Evolutionary conservation across 805 yeast genomes (phyloP).

Genomic region (Candida montana): DNA sequence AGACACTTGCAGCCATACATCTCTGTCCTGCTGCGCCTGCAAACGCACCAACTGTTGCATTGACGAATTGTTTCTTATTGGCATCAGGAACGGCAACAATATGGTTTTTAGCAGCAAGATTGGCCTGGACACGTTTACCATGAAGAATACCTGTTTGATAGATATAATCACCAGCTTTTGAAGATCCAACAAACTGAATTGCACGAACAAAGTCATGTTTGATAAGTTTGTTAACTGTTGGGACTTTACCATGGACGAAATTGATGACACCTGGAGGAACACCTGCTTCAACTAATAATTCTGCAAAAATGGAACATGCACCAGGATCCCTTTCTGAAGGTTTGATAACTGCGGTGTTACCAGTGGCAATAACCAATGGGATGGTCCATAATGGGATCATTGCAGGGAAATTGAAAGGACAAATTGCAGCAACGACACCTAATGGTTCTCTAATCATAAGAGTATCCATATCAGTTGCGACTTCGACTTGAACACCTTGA

Average conservation of each 20-base stretch:
- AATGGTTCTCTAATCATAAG: slow-evolving; percentile 65
- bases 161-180: slow-evolving; percentile 69
- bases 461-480: slow-evolving; percentile 71
- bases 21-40: slow-evolving; percentile 85
- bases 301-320: slow-evolving; percentile 67
- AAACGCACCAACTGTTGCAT: slow-evolving; percentile 67
- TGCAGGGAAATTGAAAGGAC: slow-evolving; percentile 81
- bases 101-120: slow-evolving; percentile 74
- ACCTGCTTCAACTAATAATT: slow-evolving; percentile 64
- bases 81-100: slow-evolving; percentile 71
- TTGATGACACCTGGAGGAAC: slow-evolving; percentile 68
- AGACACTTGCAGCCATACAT: slow-evolving; percentile 74
- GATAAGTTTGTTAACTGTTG: slow-evolving; percentile 61
- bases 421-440: slow-evolving; percentile 74
- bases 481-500: slow-evolving; percentile 60
- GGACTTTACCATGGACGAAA: slow-evolving; percentile 67
- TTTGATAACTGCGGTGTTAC: slow-evolving; percentile 68
- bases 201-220: slow-evolving; percentile 71
- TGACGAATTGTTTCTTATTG: slow-evolving; percentile 55
- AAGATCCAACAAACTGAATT: slow-evolving; percentile 71
- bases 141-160: slow-evolving; percentile 60
- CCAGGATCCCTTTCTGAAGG: slow-evolving; percentile 75
- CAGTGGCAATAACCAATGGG: slow-evolving; percentile 55
- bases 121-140: slow-evolving; percentile 75
- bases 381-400: slow-evolving; percentile 63